Evolutionary conservation across 2,329 filamentous ascomycete genomes (phyloP).

Genomic region (Hypoxylon rubiginosum): DNA sequence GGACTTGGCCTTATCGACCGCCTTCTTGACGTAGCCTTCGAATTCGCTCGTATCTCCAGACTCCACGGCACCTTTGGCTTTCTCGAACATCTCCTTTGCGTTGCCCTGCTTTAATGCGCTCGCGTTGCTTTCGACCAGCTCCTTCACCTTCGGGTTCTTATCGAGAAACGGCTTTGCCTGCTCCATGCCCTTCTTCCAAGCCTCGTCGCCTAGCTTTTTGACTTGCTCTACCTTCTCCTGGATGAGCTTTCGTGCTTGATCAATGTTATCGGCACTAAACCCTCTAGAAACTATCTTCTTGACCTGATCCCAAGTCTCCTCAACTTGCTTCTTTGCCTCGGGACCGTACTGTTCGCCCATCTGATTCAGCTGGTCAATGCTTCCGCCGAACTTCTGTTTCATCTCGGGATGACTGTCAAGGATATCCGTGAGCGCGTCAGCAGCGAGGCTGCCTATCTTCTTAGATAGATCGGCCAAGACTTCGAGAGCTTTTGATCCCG

Average conservation of each 20-base stretch:
- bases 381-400: constrained; percentile 79
- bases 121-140: constrained; percentile 78
- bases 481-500: constrained; percentile 71
- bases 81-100: constrained; percentile 71
- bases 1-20: constrained; percentile 71
- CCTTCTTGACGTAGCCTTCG: constrained; percentile 71
- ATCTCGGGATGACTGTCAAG: constrained; percentile 80
- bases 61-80: constrained; percentile 71
- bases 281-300: constrained; percentile 74
- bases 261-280: constrained; percentile 64
- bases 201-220: constrained; percentile 76
- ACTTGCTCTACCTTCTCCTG: constrained; percentile 78
- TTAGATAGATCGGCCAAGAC: constrained; percentile 72
- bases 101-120: constrained; percentile 77
- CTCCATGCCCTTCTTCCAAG: constrained; percentile 79
- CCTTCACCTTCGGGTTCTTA: constrained; percentile 81
- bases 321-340: constrained; percentile 81
- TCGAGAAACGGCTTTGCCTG: constrained; percentile 79
- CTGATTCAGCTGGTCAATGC: constrained; percentile 76
- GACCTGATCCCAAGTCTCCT: constrained; percentile 77
- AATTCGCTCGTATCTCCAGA: constrained; percentile 72
- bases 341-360: constrained; percentile 79
- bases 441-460: constrained; percentile 71
- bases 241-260: constrained; percentile 72
- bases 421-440: constrained; percentile 73